Evolutionary conservation across 208 protist genomes (phyloP), one percentile per base, ranked within the genome.

Genomic region (Wallacemonas rigidus): DNA sequence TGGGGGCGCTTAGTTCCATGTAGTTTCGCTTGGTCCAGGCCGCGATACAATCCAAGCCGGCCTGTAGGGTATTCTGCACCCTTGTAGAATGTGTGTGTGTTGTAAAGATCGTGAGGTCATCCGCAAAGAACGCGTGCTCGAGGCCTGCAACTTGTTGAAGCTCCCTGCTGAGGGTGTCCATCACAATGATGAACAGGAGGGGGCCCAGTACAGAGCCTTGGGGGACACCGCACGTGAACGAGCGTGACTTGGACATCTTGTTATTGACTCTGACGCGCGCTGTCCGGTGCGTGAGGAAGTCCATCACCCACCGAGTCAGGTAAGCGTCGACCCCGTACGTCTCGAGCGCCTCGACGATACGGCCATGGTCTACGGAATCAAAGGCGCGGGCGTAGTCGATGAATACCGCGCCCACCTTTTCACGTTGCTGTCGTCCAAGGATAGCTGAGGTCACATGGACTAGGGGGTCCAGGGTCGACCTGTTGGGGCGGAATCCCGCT

Each of bases 321-420:
- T 76, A 39, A 1, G 4, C 4, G 17, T 53, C 17, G 12, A 80
- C 58, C 1, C 54, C 44, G 2, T 69, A 51, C 8, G 9, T 0
- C 0, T 14, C 1, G 41, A 83, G 45, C 1, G 74, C 71, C 8
- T 70, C 9, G 0, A 83, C 15, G 36, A 80, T 79, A 40, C 70
- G 63, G 38, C 60, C 67, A 36, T 79, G 74, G 56, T 83, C 79
- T 41, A 80, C 75, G 15, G 79, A 80, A 54, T 83, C 74, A 67
- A 83, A 83, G 8, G 79, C 74, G 1, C 57, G 35, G 58, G 79
- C 60, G 57, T 80, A 80, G 55, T 80, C 74, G 44, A 83, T 74
- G 17, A 83, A 80, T 0, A 77, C 79, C 4, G 70, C 65, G 17
- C 47, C 74, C 41, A 69, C 67, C 1, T 62, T 11, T 3, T 55